Evolutionary conservation across 495 filamentous ascomycete species (phyloP).

Genomic region (Xylaria venustula): DNA sequence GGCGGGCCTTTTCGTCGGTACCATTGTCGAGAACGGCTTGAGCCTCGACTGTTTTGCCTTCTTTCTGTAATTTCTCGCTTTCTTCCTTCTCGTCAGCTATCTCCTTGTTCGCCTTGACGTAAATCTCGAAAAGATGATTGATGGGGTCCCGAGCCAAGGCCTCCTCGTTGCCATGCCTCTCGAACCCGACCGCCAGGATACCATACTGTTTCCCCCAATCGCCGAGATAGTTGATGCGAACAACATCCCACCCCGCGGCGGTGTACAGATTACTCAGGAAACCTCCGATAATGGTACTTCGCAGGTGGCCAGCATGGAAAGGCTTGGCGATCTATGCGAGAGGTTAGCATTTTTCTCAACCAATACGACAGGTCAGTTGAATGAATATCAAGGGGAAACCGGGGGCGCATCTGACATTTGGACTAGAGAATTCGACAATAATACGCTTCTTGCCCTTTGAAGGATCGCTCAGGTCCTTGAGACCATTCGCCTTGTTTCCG

Average conservation of each 20-base stretch:
- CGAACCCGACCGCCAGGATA: conserved; percentile 57
- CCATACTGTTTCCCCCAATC: conserved; percentile 71
- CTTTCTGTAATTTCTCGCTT: conserved; percentile 44
- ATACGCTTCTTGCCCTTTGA: conserved; percentile 70
- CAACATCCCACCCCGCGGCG: conserved; percentile 60
- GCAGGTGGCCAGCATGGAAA: conserved; percentile 67
- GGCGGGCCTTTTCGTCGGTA: conserved; percentile 60
- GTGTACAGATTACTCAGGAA: conserved; percentile 62
- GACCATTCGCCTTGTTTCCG: conserved; percentile 61
- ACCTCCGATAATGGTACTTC: conserved; percentile 66
- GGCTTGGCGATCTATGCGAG: conserved; percentile 55
- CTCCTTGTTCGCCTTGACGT: conserved; percentile 61
- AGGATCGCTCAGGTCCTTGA: conserved; percentile 66
- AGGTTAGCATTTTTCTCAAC: neutral
- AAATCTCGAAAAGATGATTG: conserved; percentile 63
- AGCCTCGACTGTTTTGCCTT: conserved; percentile 42
- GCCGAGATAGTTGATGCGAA: conserved; percentile 64
- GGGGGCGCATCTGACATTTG: conserved; percentile 31
- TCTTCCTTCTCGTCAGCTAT: conserved; percentile 56
- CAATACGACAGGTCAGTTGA: neutral
- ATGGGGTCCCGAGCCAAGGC: conserved; percentile 57
- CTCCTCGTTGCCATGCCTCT: conserved; percentile 59
- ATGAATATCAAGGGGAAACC: neutral
- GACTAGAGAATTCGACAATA: conserved; percentile 37
- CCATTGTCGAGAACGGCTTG: conserved; percentile 50